These are phyloP conservation scores for Nitzschia inconspicua DNA, from an alignment of 108 stramenopile species.

Conservation along the genomic window DNA sequence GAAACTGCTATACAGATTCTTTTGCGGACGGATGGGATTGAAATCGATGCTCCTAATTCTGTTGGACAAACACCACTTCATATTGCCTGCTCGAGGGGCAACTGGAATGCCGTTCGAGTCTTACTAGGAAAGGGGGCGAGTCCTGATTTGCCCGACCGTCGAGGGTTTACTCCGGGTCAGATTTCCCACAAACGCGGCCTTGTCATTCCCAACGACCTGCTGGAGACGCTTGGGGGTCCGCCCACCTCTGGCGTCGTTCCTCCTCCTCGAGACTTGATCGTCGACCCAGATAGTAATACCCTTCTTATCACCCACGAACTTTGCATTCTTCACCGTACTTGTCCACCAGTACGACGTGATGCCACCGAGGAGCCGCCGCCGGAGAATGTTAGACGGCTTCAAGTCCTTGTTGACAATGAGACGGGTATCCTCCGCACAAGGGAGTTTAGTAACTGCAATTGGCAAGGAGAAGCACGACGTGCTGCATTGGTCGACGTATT, in stretches of 20 bases:
- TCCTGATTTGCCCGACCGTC: slow-evolving; percentile 54
- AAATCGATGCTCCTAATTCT: slow-evolving; percentile 74
- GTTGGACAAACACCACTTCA: slow-evolving; percentile 82
- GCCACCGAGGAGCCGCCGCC: slow-evolving; percentile 72
- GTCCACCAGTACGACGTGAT: slow-evolving; percentile 80
- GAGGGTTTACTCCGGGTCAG: slow-evolving; percentile 78
- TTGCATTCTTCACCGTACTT: slow-evolving; percentile 75
- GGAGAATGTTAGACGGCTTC: slow-evolving; percentile 82
- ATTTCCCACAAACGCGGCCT: slow-evolving; percentile 79
- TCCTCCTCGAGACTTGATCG: slow-evolving; percentile 73
- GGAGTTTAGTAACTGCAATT: slow-evolving; percentile 64
- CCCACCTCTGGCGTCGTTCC: slow-evolving; percentile 37
- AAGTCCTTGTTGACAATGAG: slow-evolving; percentile 73
- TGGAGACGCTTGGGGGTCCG: slow-evolving; percentile 51
- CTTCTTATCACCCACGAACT: slow-evolving; percentile 77
- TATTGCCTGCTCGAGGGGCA: slow-evolving; percentile 70
- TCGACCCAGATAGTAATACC: slow-evolving; percentile 78
- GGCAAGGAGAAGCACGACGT: slow-evolving; percentile 71
- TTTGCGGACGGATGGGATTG: slow-evolving; percentile 58
- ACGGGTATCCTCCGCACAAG: slow-evolving; percentile 75
- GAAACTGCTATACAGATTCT: slow-evolving; percentile 54
- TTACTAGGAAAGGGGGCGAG: slow-evolving; percentile 66
- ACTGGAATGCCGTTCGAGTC: slow-evolving; percentile 77
- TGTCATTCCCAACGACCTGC: slow-evolving; percentile 73
- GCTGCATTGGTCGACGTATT: slow-evolving; percentile 82